A percentile compares a stretch with the other conserved stretches of the same genome.
These are phyloP conservation scores for Craspedostauros australis DNA, from an alignment of 108 stramenopile genomes.

Conservation along the genomic window DNA sequence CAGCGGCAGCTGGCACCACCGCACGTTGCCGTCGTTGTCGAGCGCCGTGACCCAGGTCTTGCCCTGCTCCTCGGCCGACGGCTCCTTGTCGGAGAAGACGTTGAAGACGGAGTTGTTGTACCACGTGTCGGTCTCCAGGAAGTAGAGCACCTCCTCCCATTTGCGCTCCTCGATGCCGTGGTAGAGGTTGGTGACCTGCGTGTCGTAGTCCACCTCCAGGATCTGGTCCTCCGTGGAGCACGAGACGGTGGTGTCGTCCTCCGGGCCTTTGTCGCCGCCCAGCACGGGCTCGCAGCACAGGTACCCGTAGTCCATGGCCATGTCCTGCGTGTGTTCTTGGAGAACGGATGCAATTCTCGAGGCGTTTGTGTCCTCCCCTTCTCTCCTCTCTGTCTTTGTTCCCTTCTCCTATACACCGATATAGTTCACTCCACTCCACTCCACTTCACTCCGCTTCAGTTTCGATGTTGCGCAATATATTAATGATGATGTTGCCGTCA, in stretches of 20 bases:
- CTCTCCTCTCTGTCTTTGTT: too few relatives aligned
- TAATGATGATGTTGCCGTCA: too few relatives aligned
- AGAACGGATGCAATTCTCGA: too few relatives aligned
- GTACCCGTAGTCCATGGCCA: constrained; percentile 10
- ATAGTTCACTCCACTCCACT: too few relatives aligned
- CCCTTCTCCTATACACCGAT: too few relatives aligned
- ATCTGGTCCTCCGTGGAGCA: constrained; percentile 7
- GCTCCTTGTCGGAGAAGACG: constrained; percentile 7
- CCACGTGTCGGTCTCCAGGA: constrained; percentile 30
- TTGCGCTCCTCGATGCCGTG: constrained; percentile 56
- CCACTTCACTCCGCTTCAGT: too few relatives aligned
- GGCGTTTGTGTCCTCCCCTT: too few relatives aligned
- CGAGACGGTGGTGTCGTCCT: not conserved
- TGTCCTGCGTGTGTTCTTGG: too few relatives aligned
- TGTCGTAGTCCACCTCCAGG: constrained; percentile 46
- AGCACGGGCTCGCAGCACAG: constrained; percentile 9
- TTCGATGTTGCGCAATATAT: too few relatives aligned
- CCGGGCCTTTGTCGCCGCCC: not conserved
- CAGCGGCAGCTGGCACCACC: constrained; percentile 43
- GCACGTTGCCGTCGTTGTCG: constrained; percentile 22
- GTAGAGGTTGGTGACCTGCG: constrained; percentile 62
- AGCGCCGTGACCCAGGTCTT: constrained; percentile 71
- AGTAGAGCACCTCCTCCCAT: constrained; percentile 51
- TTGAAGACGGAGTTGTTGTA: constrained; percentile 15
- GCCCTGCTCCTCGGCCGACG: constrained; percentile 14